Conservation (phyloP, 331 rosid genomes). For the Acacia pycnantha region DNA sequence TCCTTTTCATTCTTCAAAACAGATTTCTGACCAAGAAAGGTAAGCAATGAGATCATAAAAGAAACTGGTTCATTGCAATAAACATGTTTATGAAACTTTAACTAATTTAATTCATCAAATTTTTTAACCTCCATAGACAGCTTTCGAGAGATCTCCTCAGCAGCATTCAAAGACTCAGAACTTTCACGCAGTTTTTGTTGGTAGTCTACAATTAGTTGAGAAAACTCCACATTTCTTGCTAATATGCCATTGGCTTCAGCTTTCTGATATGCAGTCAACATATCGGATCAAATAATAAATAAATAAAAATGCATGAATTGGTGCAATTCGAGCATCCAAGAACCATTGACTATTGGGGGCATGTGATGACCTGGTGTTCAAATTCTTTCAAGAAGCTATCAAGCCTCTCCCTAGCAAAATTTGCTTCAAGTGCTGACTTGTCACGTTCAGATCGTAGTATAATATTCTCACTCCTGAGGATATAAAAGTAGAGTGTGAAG, state of each 20-base stretch:
- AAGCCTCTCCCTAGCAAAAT: slow-evolving; percentile 71
- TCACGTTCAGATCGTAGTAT: slow-evolving; percentile 71
- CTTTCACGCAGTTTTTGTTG: slow-evolving; percentile 81
- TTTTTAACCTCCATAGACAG: slow-evolving; percentile 77
- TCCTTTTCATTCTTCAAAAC: slow-evolving; percentile 76
- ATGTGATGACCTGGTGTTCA: slow-evolving; percentile 65
- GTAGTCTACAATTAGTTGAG: slow-evolving; percentile 79
- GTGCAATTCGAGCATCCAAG: not conserved
- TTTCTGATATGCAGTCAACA: slow-evolving; percentile 50
- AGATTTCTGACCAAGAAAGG: slow-evolving; percentile 52
- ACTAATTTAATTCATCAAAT: not conserved
- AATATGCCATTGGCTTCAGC: slow-evolving; percentile 63
- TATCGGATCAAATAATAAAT: not conserved
- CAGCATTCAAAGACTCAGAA: slow-evolving; percentile 68
- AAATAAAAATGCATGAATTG: slow-evolving; percentile 14
- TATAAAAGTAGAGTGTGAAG: not conserved
- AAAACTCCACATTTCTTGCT: slow-evolving; percentile 84
- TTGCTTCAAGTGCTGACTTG: slow-evolving; percentile 66
- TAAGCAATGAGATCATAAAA: slow-evolving; percentile 11
- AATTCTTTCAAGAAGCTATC: slow-evolving; percentile 74
- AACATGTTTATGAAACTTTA: slow-evolving; percentile 2
- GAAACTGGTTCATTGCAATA: not conserved
- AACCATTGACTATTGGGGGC: not conserved
- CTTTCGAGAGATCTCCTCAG: slow-evolving; percentile 73
- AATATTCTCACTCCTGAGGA: slow-evolving; percentile 69